A percentile compares a stretch with the other conserved stretches of the same genome.
Evolutionary conservation across 2,329 filamentous ascomycete genomes (phyloP).

Genomic region (Pseudogymnoascus sp.): DNA sequence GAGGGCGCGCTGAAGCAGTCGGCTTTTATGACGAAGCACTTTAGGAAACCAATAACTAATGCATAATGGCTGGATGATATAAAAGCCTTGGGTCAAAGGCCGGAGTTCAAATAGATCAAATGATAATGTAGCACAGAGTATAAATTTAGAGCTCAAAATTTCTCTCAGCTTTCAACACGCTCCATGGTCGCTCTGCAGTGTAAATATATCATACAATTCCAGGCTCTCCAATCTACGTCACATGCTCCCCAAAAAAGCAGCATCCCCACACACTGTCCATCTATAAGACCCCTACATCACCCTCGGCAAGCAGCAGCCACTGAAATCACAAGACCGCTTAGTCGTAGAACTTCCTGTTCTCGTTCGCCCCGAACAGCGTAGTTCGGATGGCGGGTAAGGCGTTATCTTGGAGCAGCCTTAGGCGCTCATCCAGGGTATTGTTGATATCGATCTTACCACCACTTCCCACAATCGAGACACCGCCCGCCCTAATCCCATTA

Average conservation of each 20-base stretch:
- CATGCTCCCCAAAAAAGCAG: conserved; percentile 20
- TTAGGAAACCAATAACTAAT: conserved; percentile 24
- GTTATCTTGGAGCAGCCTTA: conserved; percentile 76
- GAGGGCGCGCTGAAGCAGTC: conserved; percentile 8
- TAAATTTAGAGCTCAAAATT: conserved; percentile 9
- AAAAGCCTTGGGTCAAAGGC: neutral
- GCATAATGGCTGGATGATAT: neutral
- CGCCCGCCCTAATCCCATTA: conserved; percentile 60
- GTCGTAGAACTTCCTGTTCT: conserved; percentile 92
- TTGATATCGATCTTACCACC: conserved; percentile 95
- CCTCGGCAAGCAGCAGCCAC: neutral
- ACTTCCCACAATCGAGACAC: conserved; percentile 71
- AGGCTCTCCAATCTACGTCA: conserved; percentile 29
- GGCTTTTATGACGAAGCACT: conserved; percentile 5
- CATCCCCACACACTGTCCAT: neutral
- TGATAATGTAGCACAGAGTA: neutral
- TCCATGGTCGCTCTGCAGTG: conserved; percentile 9
- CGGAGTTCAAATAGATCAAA: neutral
- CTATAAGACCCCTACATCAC: neutral
- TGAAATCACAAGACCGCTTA: conserved; percentile 38
- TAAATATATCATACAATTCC: conserved; percentile 10
- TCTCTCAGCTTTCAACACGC: conserved; percentile 3
- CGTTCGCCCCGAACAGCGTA: conserved; percentile 87
- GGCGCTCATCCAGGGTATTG: conserved; percentile 92
- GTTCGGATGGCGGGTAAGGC: conserved; percentile 78